phyloP scores from a whole-genome alignment of 768 basidiomycete species.

The Suillus subalutaceus region DNA sequence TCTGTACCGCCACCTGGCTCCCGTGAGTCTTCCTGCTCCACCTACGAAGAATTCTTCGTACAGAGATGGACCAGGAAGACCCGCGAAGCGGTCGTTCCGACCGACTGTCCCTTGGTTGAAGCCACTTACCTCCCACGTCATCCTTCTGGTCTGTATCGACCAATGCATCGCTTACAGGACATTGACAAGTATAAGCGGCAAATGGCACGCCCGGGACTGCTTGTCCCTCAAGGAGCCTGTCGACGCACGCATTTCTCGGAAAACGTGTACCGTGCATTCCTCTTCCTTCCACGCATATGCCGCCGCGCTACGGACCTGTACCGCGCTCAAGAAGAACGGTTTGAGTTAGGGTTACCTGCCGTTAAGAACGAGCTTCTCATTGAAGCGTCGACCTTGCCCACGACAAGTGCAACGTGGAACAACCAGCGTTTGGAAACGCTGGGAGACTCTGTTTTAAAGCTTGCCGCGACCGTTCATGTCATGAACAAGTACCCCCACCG shows the following conservation, averaged over 20 bases:
- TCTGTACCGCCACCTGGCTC: constrained; percentile 58
- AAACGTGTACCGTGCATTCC: constrained; percentile 52
- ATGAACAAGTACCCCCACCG: constrained; percentile 75
- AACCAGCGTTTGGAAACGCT: constrained; percentile 89
- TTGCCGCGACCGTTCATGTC: constrained; percentile 74
- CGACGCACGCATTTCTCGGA: constrained; percentile 56
- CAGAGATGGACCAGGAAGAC: constrained; percentile 57
- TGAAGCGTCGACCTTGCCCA: constrained; percentile 79
- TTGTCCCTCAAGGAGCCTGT: constrained; percentile 51
- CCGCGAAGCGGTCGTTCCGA: constrained; percentile 46
- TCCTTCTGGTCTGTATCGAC: constrained; percentile 43
- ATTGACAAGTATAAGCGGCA: constrained; percentile 31
- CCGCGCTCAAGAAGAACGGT: constrained; percentile 54
- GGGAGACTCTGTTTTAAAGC: constrained; percentile 81
- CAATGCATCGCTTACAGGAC: constrained; percentile 25
- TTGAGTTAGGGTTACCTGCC: constrained; percentile 61
- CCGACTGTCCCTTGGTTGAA: constrained; percentile 67
- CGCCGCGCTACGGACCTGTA: constrained; percentile 68
- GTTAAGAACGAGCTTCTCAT: constrained; percentile 60
- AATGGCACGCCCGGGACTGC: constrained; percentile 31
- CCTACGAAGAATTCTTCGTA: constrained; percentile 63
- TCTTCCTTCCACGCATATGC: constrained; percentile 65
- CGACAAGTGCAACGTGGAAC: constrained; percentile 61
- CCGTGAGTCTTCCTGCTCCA: constrained; percentile 47
- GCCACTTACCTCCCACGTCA: constrained; percentile 45